Conservation (phyloP, 2,329 filamentous ascomycete species). For the Aspergillus vadensis region DNA sequence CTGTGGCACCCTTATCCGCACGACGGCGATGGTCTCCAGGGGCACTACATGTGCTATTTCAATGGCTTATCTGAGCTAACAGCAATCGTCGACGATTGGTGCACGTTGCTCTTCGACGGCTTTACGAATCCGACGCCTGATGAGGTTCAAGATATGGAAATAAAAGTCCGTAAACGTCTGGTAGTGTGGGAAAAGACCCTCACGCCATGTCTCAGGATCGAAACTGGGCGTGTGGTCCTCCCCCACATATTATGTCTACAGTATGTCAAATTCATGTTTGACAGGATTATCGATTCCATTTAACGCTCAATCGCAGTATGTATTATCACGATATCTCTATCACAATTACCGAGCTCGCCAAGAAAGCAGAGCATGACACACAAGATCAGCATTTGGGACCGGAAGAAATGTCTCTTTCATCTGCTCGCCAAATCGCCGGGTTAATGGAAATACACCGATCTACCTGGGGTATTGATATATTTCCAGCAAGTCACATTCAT, state of each 20-base stretch:
- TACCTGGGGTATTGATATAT: slow-evolving; percentile 28
- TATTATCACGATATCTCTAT: background rate
- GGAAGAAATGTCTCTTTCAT: slow-evolving; percentile 16
- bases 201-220: background rate
- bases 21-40: background rate
- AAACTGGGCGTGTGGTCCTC: background rate
- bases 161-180: background rate
- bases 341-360: background rate
- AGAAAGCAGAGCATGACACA: background rate
- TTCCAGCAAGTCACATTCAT: slow-evolving; percentile 27
- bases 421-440: slow-evolving; percentile 23
- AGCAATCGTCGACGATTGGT: slow-evolving; percentile 6
- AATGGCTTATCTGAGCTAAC: slow-evolving; percentile 4
- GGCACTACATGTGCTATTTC: slow-evolving; percentile 13
- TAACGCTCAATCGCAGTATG: background rate
- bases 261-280: background rate
- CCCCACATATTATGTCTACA: background rate
- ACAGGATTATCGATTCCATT: too few species aligned
- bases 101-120: slow-evolving; percentile 13
- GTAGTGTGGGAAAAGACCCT: background rate
- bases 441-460: slow-evolving; percentile 24
- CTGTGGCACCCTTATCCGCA: slow-evolving; percentile 18
- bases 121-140: background rate
- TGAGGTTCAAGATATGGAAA: background rate
- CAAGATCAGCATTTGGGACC: background rate